Conservation (phyloP, 306 rosid species). For the Cicer pinnatifidum region DNA sequence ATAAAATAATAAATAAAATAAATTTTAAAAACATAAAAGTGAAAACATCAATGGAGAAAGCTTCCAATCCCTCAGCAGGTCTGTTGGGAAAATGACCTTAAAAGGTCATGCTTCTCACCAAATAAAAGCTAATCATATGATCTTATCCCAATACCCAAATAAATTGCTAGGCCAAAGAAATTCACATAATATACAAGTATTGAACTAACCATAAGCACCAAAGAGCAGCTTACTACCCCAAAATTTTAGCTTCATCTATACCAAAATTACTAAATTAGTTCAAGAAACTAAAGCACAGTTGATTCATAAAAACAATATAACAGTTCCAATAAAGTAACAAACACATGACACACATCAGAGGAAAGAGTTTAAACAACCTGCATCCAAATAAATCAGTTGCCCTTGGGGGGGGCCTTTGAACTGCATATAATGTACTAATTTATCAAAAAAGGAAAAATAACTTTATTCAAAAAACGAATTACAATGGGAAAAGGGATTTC, state of each 20-base stretch:
- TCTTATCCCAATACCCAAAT: background rate
- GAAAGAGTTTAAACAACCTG: background rate
- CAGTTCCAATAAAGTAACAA: background rate
- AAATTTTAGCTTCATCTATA: background rate
- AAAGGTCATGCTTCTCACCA: background rate
- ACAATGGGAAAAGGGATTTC: background rate
- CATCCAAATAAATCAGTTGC: slow-evolving; percentile 17
- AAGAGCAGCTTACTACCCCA: slow-evolving; percentile 3
- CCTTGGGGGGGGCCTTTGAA: background rate
- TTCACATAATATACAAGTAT: background rate
- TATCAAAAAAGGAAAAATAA: background rate
- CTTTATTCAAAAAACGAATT: background rate
- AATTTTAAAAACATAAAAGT: background rate
- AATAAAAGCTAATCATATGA: background rate
- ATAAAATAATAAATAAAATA: background rate
- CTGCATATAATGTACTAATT: background rate
- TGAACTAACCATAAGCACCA: slow-evolving; percentile 9
- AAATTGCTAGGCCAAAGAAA: background rate
- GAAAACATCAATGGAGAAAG: slow-evolving; percentile 18
- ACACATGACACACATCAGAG: background rate
- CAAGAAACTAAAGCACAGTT: background rate
- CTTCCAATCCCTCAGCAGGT: background rate
- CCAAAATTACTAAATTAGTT: background rate
- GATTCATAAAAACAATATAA: background rate
- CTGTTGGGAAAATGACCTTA: background rate